These are phyloP conservation scores for Macroventuria anomochaeta DNA, from an alignment of 2,329 filamentous ascomycete species.

Conservation along the genomic window DNA sequence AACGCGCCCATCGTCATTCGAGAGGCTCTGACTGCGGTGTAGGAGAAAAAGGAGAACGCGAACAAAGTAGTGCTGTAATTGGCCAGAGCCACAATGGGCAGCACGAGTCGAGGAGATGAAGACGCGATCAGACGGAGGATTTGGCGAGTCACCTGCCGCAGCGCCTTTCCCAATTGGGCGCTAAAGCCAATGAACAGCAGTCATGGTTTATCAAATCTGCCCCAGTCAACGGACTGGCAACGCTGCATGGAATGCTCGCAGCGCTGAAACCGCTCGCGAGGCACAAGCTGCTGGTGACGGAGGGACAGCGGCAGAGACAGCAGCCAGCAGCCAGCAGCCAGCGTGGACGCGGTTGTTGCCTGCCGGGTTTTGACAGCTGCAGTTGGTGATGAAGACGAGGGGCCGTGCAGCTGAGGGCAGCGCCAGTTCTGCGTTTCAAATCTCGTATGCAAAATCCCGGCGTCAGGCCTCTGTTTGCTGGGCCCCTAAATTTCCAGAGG, in stretches of 20 bases:
- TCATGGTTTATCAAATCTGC: not conserved
- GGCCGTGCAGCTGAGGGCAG: slow-evolving; percentile 21
- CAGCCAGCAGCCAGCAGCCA: slow-evolving; percentile 11
- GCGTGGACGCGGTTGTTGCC: slow-evolving; percentile 1
- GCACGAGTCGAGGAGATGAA: slow-evolving; percentile 48
- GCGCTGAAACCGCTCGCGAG: slow-evolving; percentile 20
- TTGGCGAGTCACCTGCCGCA: slow-evolving; percentile 31
- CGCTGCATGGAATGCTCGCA: slow-evolving; percentile 16
- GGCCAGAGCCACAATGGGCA: slow-evolving; percentile 11
- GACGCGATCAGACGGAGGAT: slow-evolving; percentile 38
- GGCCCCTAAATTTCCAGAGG: slow-evolving; percentile 42
- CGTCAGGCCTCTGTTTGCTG: slow-evolving; percentile 27
- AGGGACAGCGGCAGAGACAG: slow-evolving; percentile 21
- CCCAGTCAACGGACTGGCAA: not conserved
- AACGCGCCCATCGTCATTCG: not conserved
- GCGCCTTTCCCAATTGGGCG: slow-evolving; percentile 23
- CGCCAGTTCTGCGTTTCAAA: slow-evolving; percentile 38
- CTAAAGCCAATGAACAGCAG: slow-evolving; percentile 19
- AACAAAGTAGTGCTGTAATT: slow-evolving; percentile 26
- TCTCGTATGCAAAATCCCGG: slow-evolving; percentile 21
- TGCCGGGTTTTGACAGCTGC: slow-evolving; percentile 12
- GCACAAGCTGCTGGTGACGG: slow-evolving; percentile 19
- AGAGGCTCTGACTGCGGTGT: slow-evolving; percentile 1
- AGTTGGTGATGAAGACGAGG: slow-evolving; percentile 19
- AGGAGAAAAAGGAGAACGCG: slow-evolving; percentile 23